These are phyloP conservation scores for Talaromyces funiculosus DNA, from an alignment of 2,329 filamentous ascomycete genomes.

Conservation along the genomic window DNA sequence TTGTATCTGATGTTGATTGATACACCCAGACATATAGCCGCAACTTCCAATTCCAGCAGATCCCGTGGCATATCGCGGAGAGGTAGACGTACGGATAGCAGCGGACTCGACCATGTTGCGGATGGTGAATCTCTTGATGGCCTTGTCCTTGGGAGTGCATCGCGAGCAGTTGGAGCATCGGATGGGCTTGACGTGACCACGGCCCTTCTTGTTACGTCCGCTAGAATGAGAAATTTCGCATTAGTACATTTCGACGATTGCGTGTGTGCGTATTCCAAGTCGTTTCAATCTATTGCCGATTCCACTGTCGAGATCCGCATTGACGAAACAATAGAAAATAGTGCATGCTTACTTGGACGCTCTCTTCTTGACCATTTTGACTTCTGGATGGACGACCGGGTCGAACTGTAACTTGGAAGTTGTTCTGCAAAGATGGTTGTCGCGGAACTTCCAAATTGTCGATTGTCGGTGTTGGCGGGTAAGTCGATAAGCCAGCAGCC, in stretches of 20 bases:
- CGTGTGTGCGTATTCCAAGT: not conserved
- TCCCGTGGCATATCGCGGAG: not conserved
- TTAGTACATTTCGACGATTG: not conserved
- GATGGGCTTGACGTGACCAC: conserved; percentile 99
- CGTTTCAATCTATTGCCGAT: not conserved
- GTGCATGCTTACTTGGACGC: conserved; percentile 59
- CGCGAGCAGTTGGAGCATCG: conserved; percentile 83
- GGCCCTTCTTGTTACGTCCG: conserved; percentile 99
- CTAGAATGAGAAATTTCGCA: conserved; percentile 40
- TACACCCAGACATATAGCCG: not conserved
- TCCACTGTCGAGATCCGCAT: not conserved
- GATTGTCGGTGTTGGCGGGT: conserved; percentile 38
- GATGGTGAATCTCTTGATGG: conserved; percentile 99
- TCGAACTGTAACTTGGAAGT: conserved; percentile 24
- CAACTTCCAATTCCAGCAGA: not conserved
- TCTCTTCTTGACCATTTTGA: conserved; percentile 71
- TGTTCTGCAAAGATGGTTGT: conserved; percentile 18
- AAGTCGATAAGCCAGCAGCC: conserved; percentile 27
- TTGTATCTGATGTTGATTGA: not conserved
- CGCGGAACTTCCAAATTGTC: conserved; percentile 19
- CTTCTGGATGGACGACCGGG: conserved; percentile 38
- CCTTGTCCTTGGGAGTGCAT: conserved; percentile 99
- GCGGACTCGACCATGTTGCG: conserved; percentile 99
- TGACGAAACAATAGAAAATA: conserved; percentile 2
- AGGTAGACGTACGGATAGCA: conserved; percentile 80